phyloP scores from a whole-genome alignment of 225 moss, liverwort and hornwort species.

The Anthoceros angustus region DNA sequence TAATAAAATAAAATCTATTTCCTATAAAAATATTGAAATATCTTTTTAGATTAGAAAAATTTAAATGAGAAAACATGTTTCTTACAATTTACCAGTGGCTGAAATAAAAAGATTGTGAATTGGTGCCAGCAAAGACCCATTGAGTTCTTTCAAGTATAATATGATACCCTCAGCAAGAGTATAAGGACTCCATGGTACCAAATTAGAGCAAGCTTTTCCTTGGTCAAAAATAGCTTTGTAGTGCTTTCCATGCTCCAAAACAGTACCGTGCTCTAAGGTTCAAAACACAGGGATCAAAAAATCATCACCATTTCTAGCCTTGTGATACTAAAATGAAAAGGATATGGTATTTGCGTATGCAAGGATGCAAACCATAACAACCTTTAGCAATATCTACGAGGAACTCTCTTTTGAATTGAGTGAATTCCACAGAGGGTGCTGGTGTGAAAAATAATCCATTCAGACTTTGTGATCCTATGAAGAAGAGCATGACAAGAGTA shows the following conservation, averaged over 20 bases:
- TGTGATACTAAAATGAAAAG: no score
- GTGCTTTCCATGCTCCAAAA: no score
- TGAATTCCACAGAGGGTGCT: neutral
- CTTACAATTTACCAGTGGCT: conserved; percentile 4
- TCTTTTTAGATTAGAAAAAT: neutral
- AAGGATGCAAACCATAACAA: neutral
- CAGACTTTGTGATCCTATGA: neutral
- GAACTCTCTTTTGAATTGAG: neutral
- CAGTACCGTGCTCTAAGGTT: no score
- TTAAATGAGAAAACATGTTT: neutral
- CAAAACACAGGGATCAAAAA: no score
- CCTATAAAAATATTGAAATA: neutral
- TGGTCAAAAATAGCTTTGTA: neutral
- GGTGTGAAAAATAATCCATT: neutral
- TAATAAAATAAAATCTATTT: neutral
- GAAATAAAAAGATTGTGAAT: neutral
- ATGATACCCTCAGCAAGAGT: neutral
- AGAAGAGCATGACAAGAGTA: no score
- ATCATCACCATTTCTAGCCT: no score
- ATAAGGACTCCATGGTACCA: neutral
- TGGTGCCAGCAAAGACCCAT: neutral
- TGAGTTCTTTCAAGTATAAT: neutral
- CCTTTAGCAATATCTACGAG: neutral
- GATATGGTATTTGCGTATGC: no score
- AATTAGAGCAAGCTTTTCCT: neutral